Evolutionary conservation across 2,329 filamentous ascomycete species (phyloP).

Genomic region (Chaetomiaceae sp.): DNA sequence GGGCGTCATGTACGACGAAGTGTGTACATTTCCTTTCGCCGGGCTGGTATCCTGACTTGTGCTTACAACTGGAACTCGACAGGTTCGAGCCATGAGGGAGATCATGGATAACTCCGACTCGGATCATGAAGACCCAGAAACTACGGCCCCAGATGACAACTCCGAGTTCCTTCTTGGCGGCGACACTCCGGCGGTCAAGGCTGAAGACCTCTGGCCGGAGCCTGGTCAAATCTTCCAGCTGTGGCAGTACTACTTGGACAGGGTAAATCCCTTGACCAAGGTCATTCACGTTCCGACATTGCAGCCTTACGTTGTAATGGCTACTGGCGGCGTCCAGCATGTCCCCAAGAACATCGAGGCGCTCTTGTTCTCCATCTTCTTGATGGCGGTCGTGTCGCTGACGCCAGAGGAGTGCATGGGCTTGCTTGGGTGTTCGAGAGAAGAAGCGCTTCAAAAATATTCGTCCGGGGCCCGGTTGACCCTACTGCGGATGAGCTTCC

Average conservation of each 20-base stretch:
- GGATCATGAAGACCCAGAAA: conserved; percentile 42
- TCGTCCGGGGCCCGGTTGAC: conserved; percentile 48
- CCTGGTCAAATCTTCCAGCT: conserved; percentile 63
- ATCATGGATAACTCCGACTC: conserved; percentile 54
- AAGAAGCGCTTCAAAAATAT: conserved; percentile 48
- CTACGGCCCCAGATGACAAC: conserved; percentile 49
- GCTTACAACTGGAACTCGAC: conserved; percentile 9
- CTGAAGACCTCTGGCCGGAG: conserved; percentile 57
- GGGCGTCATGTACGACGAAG: conserved; percentile 53
- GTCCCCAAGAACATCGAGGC: conserved; percentile 58
- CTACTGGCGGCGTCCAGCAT: conserved; percentile 50
- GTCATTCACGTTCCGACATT: conserved; percentile 67
- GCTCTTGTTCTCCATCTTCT: conserved; percentile 62
- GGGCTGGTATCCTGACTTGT: neutral
- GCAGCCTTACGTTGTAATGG: conserved; percentile 61
- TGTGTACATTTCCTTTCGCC: conserved; percentile 31
- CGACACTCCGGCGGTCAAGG: conserved; percentile 34
- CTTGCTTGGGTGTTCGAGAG: conserved; percentile 47
- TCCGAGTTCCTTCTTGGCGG: conserved; percentile 48
- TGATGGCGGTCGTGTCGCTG: conserved; percentile 54
- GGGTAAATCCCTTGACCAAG: conserved; percentile 71
- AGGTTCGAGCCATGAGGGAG: conserved; percentile 56
- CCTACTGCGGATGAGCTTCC: conserved; percentile 51
- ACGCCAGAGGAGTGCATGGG: conserved; percentile 50
- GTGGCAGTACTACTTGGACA: conserved; percentile 71